These are phyloP conservation scores for Exobasidium cylindrosporum DNA, from an alignment of 1,284 basidiomycete genomes.

Conservation along the genomic window DNA sequence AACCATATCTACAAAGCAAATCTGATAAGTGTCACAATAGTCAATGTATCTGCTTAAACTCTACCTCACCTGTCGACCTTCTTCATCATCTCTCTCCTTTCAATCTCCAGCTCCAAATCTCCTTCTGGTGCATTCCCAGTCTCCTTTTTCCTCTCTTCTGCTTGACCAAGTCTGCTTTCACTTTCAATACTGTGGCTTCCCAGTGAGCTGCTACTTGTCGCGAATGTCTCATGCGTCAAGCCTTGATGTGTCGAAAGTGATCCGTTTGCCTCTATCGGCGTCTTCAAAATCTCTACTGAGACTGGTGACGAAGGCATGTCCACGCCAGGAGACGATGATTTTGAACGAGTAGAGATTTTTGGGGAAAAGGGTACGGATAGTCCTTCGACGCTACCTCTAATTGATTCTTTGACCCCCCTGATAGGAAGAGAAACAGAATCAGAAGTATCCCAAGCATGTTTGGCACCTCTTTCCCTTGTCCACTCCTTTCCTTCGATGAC, in stretches of 20 bases:
- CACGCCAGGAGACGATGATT: too few species aligned
- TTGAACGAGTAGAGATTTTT: too few species aligned
- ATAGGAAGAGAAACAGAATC: not conserved
- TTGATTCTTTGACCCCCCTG: too few species aligned
- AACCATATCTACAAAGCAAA: slow-evolving; percentile 13
- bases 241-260: not conserved
- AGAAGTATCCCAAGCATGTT: slow-evolving; percentile 2
- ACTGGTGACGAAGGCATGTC: not conserved
- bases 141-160: not conserved
- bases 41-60: not conserved
- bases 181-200: not conserved
- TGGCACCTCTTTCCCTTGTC: slow-evolving; percentile 32
- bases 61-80: slow-evolving; percentile 28
- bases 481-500: slow-evolving; percentile 46
- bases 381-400: too few species aligned
- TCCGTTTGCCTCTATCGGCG: not conserved
- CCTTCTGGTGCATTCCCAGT: not conserved
- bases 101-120: slow-evolving; percentile 25
- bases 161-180: too few species aligned
- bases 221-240: not conserved
- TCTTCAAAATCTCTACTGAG: not conserved
- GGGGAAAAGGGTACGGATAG: too few species aligned
- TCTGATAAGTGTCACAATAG: not conserved
- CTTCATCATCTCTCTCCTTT: slow-evolving; percentile 26
- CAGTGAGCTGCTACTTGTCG: not conserved